Evolutionary conservation across 176 grass and related monocot genomes (phyloP), one percentile per base, ranked within the genome.

Genomic region (Pontederia paniculata): DNA sequence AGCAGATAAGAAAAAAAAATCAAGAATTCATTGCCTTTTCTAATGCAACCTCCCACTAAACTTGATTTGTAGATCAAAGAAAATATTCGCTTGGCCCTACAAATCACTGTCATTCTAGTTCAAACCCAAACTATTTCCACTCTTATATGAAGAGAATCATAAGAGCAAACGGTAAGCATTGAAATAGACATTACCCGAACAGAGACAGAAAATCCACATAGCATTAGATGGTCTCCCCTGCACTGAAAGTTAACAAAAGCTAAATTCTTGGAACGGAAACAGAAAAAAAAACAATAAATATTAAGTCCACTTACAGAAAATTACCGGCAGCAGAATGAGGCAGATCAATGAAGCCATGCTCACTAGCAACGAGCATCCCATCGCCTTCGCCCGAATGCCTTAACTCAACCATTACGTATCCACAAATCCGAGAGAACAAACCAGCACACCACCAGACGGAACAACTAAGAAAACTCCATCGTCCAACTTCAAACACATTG

Each of bases 321-420:
- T 88, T 25, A 98, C 87, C 6, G 93, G 93, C 48, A 98, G 78
- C 52, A 98, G 23, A 68, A 91, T 45, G 69, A 98, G 86, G 83
- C 93, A 98, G 66, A 98, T 80, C 54, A 98, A 75, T 0, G 93
- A 98, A 55, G 93, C 93, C 75, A 91, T 77, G 67, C 93, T 98
- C 62, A 98, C 93, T 57, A 98, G 75, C 42, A 98, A 75, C 41
- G 93, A 98, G 59, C 93, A 98, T 44, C 93, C 87, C 93, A 98
- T 98, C 57, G 93, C 93, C 37, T 70, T 75, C 55, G 88, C 17
- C 93, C 93, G 91, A 48, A 91, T 21, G 70, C 78, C 93, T 98
- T 80, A 64, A 31, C 12, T 55, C 74, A 28, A 57, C 31, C 28
- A 37, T 37, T 50, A 63, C 77, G 58, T 60, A 63, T 68, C 55